Evolutionary conservation across 2,329 filamentous ascomycete species (phyloP).

Genomic region (Arthrobotrys sphaeroides): DNA sequence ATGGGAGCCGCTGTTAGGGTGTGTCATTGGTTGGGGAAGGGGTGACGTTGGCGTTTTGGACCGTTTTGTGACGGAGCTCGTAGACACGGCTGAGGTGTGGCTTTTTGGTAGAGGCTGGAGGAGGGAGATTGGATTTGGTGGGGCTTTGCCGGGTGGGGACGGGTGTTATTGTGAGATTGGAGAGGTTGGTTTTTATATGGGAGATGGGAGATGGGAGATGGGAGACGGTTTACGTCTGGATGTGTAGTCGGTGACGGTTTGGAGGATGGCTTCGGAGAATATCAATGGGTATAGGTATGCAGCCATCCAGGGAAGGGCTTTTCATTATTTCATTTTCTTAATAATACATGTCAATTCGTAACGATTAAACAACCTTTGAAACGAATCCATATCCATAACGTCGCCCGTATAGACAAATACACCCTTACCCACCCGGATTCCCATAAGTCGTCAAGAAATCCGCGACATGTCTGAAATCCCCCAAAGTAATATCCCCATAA

Average conservation of each 20-base stretch:
- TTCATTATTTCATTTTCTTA: too few relatives aligned
- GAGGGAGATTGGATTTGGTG: not conserved
- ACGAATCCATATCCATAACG: too few relatives aligned
- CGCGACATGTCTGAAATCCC: constrained; percentile 3
- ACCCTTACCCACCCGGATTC: too few relatives aligned
- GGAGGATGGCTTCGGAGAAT: not conserved
- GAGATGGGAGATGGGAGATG: not conserved
- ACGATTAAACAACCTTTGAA: too few relatives aligned
- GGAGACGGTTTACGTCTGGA: not conserved
- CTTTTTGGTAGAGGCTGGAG: not conserved
- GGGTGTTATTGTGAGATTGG: not conserved
- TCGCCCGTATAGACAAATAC: too few relatives aligned
- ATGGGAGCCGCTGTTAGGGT: not conserved
- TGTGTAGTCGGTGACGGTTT: not conserved
- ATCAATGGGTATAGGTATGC: too few relatives aligned
- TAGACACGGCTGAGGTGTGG: not conserved
- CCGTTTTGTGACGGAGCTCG: constrained; percentile 7
- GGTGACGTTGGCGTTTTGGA: not conserved
- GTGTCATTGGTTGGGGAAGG: not conserved
- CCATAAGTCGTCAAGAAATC: not conserved
- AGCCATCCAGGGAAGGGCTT: too few relatives aligned
- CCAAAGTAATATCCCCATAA: not conserved
- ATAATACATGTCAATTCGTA: too few relatives aligned
- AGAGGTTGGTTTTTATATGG: not conserved
- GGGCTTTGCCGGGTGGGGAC: constrained; percentile 10